phyloP scores from a whole-genome alignment of 2,329 filamentous ascomycete species.

The Colletotrichum lini region DNA sequence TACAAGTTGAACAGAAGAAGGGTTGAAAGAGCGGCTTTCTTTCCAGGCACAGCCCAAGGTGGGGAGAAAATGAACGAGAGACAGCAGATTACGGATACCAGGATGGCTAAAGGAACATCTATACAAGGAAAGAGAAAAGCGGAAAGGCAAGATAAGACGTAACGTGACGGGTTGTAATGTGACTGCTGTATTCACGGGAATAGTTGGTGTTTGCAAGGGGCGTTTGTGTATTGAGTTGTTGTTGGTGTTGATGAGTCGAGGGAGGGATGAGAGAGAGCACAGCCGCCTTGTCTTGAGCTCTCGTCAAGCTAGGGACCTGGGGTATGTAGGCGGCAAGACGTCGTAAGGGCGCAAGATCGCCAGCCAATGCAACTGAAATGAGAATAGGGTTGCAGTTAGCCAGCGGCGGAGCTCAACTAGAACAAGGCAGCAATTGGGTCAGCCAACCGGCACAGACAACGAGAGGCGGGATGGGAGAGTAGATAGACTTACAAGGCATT shows the following conservation, averaged over 20 bases:
- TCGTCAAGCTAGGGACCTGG: too few relatives aligned
- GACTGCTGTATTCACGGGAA: slow-evolving; percentile 41
- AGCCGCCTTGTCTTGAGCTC: too few relatives aligned
- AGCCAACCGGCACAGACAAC: too few relatives aligned
- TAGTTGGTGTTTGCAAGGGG: slow-evolving; percentile 32
- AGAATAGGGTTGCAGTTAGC: too few relatives aligned
- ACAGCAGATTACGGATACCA: slow-evolving; percentile 35
- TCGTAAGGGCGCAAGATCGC: too few relatives aligned
- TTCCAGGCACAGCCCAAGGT: slow-evolving; percentile 38
- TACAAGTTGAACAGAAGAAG: slow-evolving; percentile 36
- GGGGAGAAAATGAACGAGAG: slow-evolving; percentile 35
- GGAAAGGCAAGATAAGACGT: slow-evolving; percentile 34
- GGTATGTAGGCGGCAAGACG: too few relatives aligned
- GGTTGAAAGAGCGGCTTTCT: slow-evolving; percentile 36
- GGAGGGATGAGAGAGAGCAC: slow-evolving; percentile 33
- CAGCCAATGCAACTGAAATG: too few relatives aligned
- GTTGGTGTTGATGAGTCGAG: slow-evolving; percentile 42
- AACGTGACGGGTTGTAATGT: slow-evolving; percentile 40
- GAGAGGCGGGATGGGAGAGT: too few relatives aligned
- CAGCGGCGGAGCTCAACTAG: too few relatives aligned
- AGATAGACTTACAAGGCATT: too few relatives aligned
- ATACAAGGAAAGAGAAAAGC: slow-evolving; percentile 39
- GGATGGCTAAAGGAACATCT: slow-evolving; percentile 30
- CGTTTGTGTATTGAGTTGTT: slow-evolving; percentile 29
- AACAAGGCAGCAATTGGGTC: too few relatives aligned